Percentiles rank a stretch among this genome's conserved stretches.
These are phyloP conservation scores for Sanghuangporus baumii DNA, from an alignment of 1,284 basidiomycete species.

Conservation along the genomic window DNA sequence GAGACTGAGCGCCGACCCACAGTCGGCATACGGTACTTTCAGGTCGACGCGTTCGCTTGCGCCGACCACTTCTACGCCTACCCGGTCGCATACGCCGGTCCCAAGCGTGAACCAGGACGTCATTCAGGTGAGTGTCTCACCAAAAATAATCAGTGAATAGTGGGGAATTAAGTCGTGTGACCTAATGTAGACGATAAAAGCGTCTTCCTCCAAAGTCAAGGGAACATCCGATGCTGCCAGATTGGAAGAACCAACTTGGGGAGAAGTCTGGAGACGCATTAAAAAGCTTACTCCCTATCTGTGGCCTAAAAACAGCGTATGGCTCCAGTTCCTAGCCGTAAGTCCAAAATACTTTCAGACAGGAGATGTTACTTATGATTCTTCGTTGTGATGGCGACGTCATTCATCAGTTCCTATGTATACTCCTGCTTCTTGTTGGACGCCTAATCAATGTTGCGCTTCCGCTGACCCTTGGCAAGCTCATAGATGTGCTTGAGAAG, in stretches of 20 bases:
- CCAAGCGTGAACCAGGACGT: slow-evolving; percentile 38
- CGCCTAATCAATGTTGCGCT: slow-evolving; percentile 71
- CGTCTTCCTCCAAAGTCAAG: slow-evolving; percentile 4
- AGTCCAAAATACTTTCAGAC: slow-evolving; percentile 21
- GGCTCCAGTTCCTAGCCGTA: slow-evolving; percentile 70
- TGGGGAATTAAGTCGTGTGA: not conserved
- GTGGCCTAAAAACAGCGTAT: slow-evolving; percentile 67
- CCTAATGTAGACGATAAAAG: slow-evolving; percentile 12
- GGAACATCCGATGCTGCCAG: slow-evolving; percentile 24
- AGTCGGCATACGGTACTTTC: slow-evolving; percentile 71
- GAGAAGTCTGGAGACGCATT: slow-evolving; percentile 53
- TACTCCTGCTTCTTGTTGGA: slow-evolving; percentile 64
- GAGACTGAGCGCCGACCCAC: slow-evolving; percentile 39
- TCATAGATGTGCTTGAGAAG: slow-evolving; percentile 58
- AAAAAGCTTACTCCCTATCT: slow-evolving; percentile 69
- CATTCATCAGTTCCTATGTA: slow-evolving; percentile 48
- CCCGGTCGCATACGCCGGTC: slow-evolving; percentile 56
- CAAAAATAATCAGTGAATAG: not conserved
- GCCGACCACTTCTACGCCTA: slow-evolving; percentile 49
- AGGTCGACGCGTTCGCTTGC: slow-evolving; percentile 42
- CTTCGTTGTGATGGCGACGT: slow-evolving; percentile 10
- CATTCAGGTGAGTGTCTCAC: slow-evolving; percentile 26
- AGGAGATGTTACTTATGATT: not conserved
- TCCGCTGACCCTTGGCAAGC: slow-evolving; percentile 66
- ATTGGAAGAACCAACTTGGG: slow-evolving; percentile 63